These are phyloP conservation scores for Abrus pulchellus DNA, from an alignment of 306 rosid genomes.

Conservation along the genomic window DNA sequence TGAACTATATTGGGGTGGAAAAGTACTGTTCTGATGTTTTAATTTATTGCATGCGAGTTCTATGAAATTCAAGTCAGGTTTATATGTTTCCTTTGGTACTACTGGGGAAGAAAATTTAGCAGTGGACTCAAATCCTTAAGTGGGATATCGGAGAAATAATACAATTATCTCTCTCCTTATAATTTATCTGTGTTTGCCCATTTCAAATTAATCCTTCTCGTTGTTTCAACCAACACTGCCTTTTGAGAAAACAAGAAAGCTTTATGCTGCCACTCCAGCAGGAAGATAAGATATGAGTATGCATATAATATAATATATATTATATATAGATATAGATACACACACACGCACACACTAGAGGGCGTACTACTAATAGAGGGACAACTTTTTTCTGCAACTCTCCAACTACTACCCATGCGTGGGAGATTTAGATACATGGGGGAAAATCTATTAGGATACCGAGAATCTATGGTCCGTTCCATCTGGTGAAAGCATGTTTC, in stretches of 20 bases:
- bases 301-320: not conserved
- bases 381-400: constrained; percentile 56
- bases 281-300: not conserved
- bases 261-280: not conserved
- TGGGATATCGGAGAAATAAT: constrained; percentile 13
- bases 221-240: not conserved
- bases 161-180: no score
- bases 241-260: not conserved
- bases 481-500: not conserved
- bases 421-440: constrained; percentile 46
- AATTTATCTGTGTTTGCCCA: not conserved
- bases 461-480: constrained; percentile 41
- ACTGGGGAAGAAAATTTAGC: not conserved
- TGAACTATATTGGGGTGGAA: constrained; percentile 43
- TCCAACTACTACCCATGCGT: constrained; percentile 32
- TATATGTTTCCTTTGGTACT: not conserved
- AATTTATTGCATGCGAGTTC: not conserved
- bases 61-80: not conserved
- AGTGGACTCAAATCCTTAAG: constrained; percentile 38
- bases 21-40: not conserved
- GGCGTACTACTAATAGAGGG: constrained; percentile 29
- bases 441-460: constrained; percentile 42
- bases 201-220: not conserved
- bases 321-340: no score
- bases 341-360: not conserved